Evolutionary conservation across 768 basidiomycete genomes (phyloP).

Genomic region (Lentinus brumalis): DNA sequence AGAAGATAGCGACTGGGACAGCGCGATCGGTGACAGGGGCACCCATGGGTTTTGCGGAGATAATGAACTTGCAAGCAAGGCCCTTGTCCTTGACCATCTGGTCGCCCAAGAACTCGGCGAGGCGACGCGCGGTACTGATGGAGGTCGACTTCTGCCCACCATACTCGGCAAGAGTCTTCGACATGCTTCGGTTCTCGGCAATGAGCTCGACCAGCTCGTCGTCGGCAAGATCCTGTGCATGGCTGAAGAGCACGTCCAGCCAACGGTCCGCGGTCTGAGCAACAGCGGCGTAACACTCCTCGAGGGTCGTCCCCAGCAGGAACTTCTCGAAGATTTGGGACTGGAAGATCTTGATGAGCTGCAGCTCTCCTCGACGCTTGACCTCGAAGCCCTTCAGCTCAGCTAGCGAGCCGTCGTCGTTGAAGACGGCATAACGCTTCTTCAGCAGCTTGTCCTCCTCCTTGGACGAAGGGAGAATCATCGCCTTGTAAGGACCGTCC

Average conservation of each 20-base stretch:
- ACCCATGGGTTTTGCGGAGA: conserved; percentile 89
- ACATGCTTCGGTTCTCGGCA: conserved; percentile 98
- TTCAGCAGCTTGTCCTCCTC: conserved; percentile 98
- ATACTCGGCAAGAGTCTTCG: conserved; percentile 94
- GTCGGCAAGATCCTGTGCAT: conserved; percentile 81
- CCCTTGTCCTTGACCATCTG: conserved; percentile 99
- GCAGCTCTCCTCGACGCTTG: conserved; percentile 95
- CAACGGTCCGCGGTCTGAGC: conserved; percentile 94
- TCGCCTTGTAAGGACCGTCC: conserved; percentile 97
- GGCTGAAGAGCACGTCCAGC: conserved; percentile 93
- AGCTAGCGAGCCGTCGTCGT: conserved; percentile 95
- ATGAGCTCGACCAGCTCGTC: conserved; percentile 97
- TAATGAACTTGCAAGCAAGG: conserved; percentile 98
- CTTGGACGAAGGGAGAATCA: conserved; percentile 98
- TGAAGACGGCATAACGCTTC: conserved; percentile 99
- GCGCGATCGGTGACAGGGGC: conserved; percentile 97
- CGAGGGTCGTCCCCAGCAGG: conserved; percentile 86
- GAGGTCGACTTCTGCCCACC: conserved; percentile 97
- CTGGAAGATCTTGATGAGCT: conserved; percentile 99
- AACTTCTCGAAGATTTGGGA: conserved; percentile 98
- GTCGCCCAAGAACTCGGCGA: conserved; percentile 96
- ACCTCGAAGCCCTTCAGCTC: conserved; percentile 99
- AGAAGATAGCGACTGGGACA: conserved; percentile 96
- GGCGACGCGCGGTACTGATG: conserved; percentile 91
- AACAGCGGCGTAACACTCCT: conserved; percentile 95